phyloP scores from a whole-genome alignment of 768 basidiomycete species.

The Cantharellus anzutake region DNA sequence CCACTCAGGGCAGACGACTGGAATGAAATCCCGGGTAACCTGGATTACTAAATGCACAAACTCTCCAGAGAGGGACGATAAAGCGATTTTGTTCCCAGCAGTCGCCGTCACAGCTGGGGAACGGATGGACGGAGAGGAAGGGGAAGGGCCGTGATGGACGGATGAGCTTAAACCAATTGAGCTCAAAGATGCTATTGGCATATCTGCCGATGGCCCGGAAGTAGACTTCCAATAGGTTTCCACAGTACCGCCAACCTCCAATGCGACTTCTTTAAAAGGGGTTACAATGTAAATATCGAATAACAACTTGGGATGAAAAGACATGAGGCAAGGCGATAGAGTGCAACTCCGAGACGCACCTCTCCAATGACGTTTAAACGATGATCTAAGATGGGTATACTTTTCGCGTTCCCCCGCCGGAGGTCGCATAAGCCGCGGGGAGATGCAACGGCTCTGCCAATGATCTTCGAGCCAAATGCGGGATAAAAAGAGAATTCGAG shows the following conservation, averaged over 20 bases:
- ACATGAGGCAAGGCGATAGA: not conserved
- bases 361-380: slow-evolving; percentile 89
- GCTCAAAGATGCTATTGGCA: not conserved
- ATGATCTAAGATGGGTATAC: slow-evolving; percentile 73
- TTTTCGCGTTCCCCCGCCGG: slow-evolving; percentile 14
- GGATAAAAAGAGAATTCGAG: slow-evolving; percentile 93
- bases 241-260: slow-evolving; percentile 85
- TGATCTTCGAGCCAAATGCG: slow-evolving; percentile 91
- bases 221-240: slow-evolving; percentile 99
- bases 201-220: slow-evolving; percentile 19
- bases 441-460: slow-evolving; percentile 79
- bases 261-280: slow-evolving; percentile 78
- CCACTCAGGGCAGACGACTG: slow-evolving; percentile 69
- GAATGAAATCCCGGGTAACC: slow-evolving; percentile 80
- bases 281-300: slow-evolving; percentile 77
- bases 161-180: not conserved
- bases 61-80: slow-evolving; percentile 79
- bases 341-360: slow-evolving; percentile 23
- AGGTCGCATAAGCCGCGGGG: slow-evolving; percentile 49
- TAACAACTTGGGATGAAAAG: slow-evolving; percentile 35
- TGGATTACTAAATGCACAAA: slow-evolving; percentile 78
- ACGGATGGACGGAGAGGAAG: not conserved
- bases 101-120: not conserved
- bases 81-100: slow-evolving; percentile 35
- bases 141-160: not conserved